phyloP scores from a whole-genome alignment of 352 stramenopile genomes.

The Pythium rhizo-oryzae region DNA sequence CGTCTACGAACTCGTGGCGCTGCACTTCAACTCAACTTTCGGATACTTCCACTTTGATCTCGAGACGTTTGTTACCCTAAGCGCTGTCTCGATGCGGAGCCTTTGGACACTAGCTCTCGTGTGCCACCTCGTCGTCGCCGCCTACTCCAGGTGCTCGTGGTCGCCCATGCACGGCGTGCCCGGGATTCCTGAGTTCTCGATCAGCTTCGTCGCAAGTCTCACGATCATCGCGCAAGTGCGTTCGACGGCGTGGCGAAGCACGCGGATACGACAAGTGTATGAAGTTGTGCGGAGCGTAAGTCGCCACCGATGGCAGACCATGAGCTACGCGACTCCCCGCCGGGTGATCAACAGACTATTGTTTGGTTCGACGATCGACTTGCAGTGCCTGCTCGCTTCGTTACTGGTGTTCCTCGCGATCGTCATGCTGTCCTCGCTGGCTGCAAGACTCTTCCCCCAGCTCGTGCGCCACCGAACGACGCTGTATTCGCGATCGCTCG shows the following conservation, averaged over 20 bases:
- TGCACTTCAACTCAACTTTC: slow-evolving; percentile 33
- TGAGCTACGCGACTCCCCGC: neutral
- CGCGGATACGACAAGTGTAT: neutral
- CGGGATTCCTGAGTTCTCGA: slow-evolving; percentile 33
- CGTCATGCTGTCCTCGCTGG: neutral
- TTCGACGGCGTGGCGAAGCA: neutral
- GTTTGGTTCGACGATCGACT: neutral
- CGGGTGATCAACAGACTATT: neutral
- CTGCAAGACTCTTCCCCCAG: neutral
- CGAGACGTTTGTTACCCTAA: slow-evolving; percentile 30
- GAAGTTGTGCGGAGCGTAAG: neutral
- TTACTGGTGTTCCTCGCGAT: neutral
- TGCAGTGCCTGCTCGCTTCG: neutral
- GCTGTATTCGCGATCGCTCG: slow-evolving; percentile 5
- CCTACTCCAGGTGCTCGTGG: slow-evolving; percentile 28
- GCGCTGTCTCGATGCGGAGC: slow-evolving; percentile 41
- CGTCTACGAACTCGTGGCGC: slow-evolving; percentile 39
- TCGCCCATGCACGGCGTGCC: slow-evolving; percentile 5
- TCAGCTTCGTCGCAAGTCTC: slow-evolving; percentile 36
- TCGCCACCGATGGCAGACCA: slow-evolving; percentile 1
- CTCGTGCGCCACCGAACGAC: neutral
- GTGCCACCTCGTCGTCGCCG: slow-evolving; percentile 26
- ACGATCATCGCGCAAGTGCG: slow-evolving; percentile 32
- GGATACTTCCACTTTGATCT: slow-evolving; percentile 35
- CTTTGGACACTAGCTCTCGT: slow-evolving; percentile 40